phyloP scores from a whole-genome alignment of 2,329 filamentous ascomycete species.

The Trichoderma semiorbis region DNA sequence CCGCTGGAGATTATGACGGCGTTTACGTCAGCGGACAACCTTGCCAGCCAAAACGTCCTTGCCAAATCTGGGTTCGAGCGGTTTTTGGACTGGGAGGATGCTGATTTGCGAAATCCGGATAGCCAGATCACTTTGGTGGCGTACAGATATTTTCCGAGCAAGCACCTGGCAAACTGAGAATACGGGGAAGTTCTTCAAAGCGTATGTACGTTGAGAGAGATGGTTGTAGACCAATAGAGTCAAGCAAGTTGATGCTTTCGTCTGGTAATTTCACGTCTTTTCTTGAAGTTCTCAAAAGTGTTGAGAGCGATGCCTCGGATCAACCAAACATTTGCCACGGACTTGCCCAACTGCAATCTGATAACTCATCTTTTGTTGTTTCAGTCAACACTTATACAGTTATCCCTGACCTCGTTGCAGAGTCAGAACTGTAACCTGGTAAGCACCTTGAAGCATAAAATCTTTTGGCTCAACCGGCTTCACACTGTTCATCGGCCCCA shows the following conservation, averaged over 20 bases:
- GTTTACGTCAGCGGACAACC: conserved; percentile 39
- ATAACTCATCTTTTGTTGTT: background rate
- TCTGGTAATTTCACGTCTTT: background rate
- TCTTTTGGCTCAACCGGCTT: background rate
- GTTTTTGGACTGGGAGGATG: conserved; percentile 37
- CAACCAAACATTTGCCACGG: background rate
- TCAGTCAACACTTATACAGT: background rate
- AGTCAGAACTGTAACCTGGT: background rate
- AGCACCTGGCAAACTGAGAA: background rate
- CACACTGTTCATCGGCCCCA: background rate
- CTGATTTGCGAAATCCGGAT: conserved; percentile 23
- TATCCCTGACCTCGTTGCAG: background rate
- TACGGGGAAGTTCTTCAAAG: rapidly evolving
- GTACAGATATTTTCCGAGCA: background rate
- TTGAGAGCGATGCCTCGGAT: background rate
- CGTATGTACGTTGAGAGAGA: background rate
- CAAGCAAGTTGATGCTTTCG: background rate
- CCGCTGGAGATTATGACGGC: background rate
- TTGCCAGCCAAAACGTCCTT: conserved; percentile 52
- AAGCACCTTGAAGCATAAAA: background rate
- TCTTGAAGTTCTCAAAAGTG: background rate
- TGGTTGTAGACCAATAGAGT: background rate
- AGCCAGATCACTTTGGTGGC: background rate
- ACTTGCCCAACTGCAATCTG: background rate
- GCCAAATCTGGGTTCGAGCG: conserved; percentile 53